phyloP scores from a whole-genome alignment of 495 filamentous ascomycete genomes.

The Parathielavia appendiculata region DNA sequence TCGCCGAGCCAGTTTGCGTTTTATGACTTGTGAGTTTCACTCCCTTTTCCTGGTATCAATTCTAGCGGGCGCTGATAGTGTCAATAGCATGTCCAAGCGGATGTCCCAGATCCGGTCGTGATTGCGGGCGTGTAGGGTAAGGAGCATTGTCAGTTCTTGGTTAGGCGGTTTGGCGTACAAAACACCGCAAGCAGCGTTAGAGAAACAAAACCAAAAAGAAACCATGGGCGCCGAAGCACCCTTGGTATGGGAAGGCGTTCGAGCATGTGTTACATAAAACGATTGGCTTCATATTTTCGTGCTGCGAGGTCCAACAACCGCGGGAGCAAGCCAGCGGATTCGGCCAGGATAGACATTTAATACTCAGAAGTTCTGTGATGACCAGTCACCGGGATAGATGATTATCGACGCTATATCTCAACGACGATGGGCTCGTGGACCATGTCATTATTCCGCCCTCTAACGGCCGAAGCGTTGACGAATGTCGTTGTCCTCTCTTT shows the following conservation, averaged over 20 bases:
- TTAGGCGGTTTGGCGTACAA: background rate
- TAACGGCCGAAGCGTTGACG: conserved; percentile 4
- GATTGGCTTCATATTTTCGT: background rate
- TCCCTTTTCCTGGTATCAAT: background rate
- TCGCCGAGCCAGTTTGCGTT: conserved; percentile 94
- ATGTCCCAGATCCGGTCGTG: conserved; percentile 37
- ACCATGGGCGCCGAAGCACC: background rate
- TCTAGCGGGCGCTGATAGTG: conserved; percentile 24
- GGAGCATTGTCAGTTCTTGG: background rate
- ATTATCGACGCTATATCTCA: background rate
- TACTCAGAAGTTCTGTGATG: no score
- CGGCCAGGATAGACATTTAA: no score
- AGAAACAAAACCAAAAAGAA: background rate
- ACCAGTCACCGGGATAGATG: no score
- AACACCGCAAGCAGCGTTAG: background rate
- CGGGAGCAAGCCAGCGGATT: no score
- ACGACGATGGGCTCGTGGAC: background rate
- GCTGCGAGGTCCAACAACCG: background rate
- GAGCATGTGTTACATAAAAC: background rate
- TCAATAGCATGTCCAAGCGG: conserved; percentile 44
- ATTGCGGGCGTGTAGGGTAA: background rate
- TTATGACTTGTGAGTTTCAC: conserved; percentile 83
- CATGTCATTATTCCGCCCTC: conserved; percentile 1
- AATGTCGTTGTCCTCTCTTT: background rate
- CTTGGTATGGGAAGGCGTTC: background rate